Evolutionary conservation across 2,329 filamentous ascomycete genomes (phyloP).

Genomic region (Botryosphaeria dothidea): DNA sequence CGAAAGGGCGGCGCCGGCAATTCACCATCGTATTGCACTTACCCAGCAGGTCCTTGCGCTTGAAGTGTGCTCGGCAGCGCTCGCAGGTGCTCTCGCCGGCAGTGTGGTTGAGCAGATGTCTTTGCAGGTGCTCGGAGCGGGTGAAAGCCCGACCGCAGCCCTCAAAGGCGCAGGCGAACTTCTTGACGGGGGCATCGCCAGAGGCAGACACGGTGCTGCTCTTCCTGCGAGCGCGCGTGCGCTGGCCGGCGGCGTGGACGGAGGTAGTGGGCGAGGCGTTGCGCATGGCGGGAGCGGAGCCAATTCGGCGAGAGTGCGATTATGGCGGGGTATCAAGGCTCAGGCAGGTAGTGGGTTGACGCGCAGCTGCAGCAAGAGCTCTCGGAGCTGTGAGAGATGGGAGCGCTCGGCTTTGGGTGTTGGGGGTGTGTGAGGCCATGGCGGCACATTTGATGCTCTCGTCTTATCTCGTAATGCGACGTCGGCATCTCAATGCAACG

Average conservation of each 20-base stretch:
- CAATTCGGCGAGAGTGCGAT: neutral
- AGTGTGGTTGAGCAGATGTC: slow-evolving; percentile 60
- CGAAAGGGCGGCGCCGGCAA: slow-evolving; percentile 2
- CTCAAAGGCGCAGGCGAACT: slow-evolving; percentile 46
- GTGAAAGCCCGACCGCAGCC: slow-evolving; percentile 58
- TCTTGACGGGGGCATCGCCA: slow-evolving; percentile 22
- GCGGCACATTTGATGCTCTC: neutral
- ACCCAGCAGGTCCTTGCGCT: slow-evolving; percentile 61
- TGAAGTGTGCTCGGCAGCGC: slow-evolving; percentile 62
- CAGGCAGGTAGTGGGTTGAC: neutral
- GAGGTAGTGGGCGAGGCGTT: slow-evolving; percentile 1
- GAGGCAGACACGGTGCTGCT: neutral
- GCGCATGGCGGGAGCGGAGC: neutral
- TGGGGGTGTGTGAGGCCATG: neutral
- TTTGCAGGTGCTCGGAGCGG: slow-evolving; percentile 59
- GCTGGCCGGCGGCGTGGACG: neutral
- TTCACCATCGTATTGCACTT: slow-evolving; percentile 26
- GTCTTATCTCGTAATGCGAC: slow-evolving; percentile 17
- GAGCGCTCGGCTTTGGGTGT: neutral
- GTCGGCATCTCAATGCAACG: slow-evolving; percentile 7
- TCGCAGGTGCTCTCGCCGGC: slow-evolving; percentile 55
- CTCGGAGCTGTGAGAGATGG: neutral
- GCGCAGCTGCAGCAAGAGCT: slow-evolving; percentile 8
- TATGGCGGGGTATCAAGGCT: neutral
- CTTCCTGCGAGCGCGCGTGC: slow-evolving; percentile 13